Conservation (phyloP, 352 stramenopile genomes). For the Phytopythium litorale region DNA sequence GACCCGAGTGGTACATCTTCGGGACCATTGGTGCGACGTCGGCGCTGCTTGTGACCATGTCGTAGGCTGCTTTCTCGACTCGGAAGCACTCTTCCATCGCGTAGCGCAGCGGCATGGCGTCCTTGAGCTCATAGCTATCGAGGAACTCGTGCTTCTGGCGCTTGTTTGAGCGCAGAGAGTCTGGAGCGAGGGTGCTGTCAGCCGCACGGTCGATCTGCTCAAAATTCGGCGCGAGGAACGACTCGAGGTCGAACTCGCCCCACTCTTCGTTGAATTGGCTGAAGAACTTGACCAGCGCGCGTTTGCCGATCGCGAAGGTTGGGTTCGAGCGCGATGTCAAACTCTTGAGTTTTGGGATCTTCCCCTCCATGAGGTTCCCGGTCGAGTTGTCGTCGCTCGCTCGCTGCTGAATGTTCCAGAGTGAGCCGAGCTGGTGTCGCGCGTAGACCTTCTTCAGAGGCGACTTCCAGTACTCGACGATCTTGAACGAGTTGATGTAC, state of each 20-base stretch:
- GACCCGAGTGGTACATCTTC: constrained; percentile 40
- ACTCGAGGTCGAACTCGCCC: constrained; percentile 72
- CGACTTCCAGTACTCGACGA: constrained; percentile 55
- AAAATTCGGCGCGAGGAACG: constrained; percentile 61
- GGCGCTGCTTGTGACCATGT: constrained; percentile 30
- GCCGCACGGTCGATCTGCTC: constrained; percentile 10
- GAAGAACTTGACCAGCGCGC: constrained; percentile 76
- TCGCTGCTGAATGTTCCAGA: constrained; percentile 11
- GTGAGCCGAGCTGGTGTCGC: constrained; percentile 33
- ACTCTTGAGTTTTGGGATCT: constrained; percentile 43
- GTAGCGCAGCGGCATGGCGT: constrained; percentile 48
- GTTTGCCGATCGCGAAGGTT: constrained; percentile 61
- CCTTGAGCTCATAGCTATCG: constrained; percentile 47
- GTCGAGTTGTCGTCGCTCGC: neutral
- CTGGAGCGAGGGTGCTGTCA: constrained; percentile 1
- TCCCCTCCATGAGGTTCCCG: constrained; percentile 16
- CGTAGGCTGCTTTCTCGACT: constrained; percentile 55
- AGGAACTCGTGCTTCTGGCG: constrained; percentile 38
- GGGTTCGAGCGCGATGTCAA: constrained; percentile 79
- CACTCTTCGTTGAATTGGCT: constrained; percentile 83
- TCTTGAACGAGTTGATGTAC: constrained; percentile 56
- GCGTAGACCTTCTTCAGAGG: constrained; percentile 51
- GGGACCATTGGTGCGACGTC: constrained; percentile 37
- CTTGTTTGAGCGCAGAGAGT: constrained; percentile 20
- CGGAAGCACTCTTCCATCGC: constrained; percentile 79